Percentiles rank a stretch among this genome's conserved stretches.
phyloP scores from a whole-genome alignment of 163 green algal species.

The Scenedesmus sp. region DNA sequence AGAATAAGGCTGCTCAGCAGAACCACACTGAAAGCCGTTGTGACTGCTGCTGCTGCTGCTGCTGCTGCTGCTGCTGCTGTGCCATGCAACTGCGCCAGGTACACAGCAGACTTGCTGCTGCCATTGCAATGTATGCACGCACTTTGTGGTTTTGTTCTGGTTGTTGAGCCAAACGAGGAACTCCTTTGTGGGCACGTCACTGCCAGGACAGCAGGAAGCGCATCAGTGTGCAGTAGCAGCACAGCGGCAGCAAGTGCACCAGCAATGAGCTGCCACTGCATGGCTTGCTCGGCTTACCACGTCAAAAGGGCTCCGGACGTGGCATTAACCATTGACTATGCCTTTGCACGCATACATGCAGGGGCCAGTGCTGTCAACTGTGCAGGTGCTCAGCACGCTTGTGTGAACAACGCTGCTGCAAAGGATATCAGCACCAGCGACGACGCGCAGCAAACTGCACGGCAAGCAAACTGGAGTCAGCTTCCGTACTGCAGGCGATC shows the following conservation, averaged over 20 bases:
- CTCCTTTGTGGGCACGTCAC: conserved; percentile 55
- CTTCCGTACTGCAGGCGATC: no score
- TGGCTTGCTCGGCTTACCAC: neutral
- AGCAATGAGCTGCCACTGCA: neutral
- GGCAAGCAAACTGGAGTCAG: no score
- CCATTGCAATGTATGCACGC: neutral
- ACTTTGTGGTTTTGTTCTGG: conserved; percentile 1
- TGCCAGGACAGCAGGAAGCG: neutral
- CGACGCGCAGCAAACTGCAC: no score
- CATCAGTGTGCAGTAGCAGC: neutral
- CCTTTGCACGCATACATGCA: neutral
- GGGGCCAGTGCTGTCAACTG: neutral
- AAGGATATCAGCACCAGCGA: no score
- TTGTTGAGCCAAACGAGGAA: conserved; percentile 47
- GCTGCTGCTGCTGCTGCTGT: neutral
- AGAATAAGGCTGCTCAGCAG: no score
- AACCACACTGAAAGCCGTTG: no score
- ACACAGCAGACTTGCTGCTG: neutral
- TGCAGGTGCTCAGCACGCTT: no score
- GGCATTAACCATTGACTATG: conserved; percentile 35
- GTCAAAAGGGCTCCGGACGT: conserved; percentile 27
- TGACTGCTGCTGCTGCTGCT: neutral
- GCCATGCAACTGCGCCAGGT: no score
- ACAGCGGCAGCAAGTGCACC: neutral
- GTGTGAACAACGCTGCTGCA: no score